Conservation (phyloP, 108 stramenopile species). For the Fragilaria radians region DNA sequence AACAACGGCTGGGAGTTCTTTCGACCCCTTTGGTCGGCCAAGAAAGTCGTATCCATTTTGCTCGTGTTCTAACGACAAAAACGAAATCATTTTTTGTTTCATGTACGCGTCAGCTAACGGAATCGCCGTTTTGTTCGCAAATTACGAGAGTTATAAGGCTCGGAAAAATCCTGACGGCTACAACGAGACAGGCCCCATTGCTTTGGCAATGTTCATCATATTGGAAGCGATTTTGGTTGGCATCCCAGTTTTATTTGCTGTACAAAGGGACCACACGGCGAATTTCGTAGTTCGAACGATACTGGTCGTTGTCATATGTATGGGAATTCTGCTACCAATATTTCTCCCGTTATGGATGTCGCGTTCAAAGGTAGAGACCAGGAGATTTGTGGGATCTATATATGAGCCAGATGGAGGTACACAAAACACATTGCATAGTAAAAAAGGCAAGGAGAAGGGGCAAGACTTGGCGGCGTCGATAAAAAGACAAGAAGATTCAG, state of each 20-base stretch:
- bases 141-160: slow-evolving; percentile 38
- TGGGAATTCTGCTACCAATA: slow-evolving; percentile 35
- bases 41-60: background rate
- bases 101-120: slow-evolving; percentile 8
- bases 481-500: too few species aligned
- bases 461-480: too few species aligned
- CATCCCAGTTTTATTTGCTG: slow-evolving; percentile 29
- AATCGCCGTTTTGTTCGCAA: slow-evolving; percentile 26
- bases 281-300: slow-evolving; percentile 24
- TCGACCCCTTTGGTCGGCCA: background rate
- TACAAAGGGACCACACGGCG: slow-evolving; percentile 17
- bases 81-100: background rate
- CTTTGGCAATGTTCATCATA: slow-evolving; percentile 34
- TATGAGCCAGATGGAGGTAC: too few species aligned
- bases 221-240: slow-evolving; percentile 37
- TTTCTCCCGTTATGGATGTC: too few species aligned
- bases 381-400: too few species aligned
- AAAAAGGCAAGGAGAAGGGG: too few species aligned
- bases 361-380: too few species aligned
- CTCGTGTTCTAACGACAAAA: background rate
- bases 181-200: slow-evolving; percentile 31
- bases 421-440: too few species aligned
- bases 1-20: background rate
- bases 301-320: slow-evolving; percentile 26
- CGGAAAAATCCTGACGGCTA: slow-evolving; percentile 38